A percentile compares a stretch with the other conserved stretches of the same genome.
These are phyloP conservation scores for Bremia lactucae DNA, from an alignment of 352 stramenopile genomes.

Conservation along the genomic window DNA sequence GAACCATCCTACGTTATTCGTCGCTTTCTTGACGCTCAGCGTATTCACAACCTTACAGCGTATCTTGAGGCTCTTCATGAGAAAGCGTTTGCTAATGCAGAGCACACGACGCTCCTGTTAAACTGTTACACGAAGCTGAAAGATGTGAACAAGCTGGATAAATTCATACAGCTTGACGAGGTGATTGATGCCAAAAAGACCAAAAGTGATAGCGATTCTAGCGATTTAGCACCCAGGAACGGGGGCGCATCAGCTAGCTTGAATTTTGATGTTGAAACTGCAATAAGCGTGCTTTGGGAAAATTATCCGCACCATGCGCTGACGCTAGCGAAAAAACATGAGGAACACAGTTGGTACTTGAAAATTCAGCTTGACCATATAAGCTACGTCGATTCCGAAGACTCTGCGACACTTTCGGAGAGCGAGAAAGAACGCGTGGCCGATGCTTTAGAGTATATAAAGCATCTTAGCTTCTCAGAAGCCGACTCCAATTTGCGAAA, in stretches of 20 bases:
- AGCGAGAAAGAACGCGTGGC: conserved; percentile 73
- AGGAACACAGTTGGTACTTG: conserved; percentile 87
- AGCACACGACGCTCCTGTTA: conserved; percentile 90
- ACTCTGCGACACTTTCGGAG: conserved; percentile 52
- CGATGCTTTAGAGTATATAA: conserved; percentile 87
- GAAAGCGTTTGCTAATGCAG: conserved; percentile 83
- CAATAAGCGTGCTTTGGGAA: conserved; percentile 87
- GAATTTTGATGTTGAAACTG: conserved; percentile 88
- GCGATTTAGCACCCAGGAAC: conserved; percentile 13
- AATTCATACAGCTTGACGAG: conserved; percentile 86
- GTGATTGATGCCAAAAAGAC: conserved; percentile 40
- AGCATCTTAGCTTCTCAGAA: conserved; percentile 74
- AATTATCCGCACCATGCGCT: conserved; percentile 88
- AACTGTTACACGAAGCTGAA: conserved; percentile 94
- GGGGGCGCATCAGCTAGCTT: conserved; percentile 26
- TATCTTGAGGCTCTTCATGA: conserved; percentile 94
- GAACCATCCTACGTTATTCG: conserved; percentile 98
- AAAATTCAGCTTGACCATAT: conserved; percentile 89
- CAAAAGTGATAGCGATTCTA: conserved; percentile 15
- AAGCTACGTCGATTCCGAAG: conserved; percentile 75
- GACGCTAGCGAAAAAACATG: conserved; percentile 82
- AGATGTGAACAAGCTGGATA: conserved; percentile 88
- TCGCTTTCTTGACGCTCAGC: conserved; percentile 94
- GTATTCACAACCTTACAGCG: conserved; percentile 92
- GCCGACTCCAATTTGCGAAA: conserved; percentile 79